A percentile compares a stretch with the other conserved stretches of the same genome.
Conservation (phyloP, 441 rosid genomes). For the Gossypium lobatum region DNA sequence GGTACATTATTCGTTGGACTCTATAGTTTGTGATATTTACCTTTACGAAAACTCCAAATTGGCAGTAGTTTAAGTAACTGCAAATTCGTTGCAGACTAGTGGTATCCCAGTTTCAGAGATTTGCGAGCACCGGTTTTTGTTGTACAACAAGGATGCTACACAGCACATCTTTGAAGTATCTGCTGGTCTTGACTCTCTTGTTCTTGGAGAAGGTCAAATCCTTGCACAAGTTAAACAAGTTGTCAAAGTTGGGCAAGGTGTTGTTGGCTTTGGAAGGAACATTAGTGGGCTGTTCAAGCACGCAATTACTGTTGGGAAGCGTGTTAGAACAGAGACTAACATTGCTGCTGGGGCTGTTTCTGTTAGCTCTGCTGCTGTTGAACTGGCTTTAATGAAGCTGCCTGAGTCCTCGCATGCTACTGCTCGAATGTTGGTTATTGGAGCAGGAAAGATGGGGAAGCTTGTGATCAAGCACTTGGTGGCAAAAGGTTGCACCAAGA, state of each 20-base stretch:
- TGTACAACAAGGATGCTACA: slow-evolving; percentile 79
- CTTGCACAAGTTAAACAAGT: slow-evolving; percentile 98
- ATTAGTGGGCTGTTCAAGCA: slow-evolving; percentile 86
- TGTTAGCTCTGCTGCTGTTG: slow-evolving; percentile 92
- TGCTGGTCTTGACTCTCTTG: slow-evolving; percentile 92
- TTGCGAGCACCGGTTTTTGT: slow-evolving; percentile 68
- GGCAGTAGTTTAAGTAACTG: not conserved
- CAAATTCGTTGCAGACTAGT: slow-evolving; percentile 52
- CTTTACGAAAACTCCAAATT: not conserved
- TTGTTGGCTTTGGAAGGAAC: slow-evolving; percentile 84
- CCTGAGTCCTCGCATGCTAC: slow-evolving; percentile 50
- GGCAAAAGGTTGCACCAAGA: slow-evolving; percentile 80
- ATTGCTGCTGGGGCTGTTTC: slow-evolving; percentile 93
- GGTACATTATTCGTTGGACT: slow-evolving; percentile 33
- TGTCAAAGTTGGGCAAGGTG: slow-evolving; percentile 83
- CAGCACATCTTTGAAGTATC: slow-evolving; percentile 90
- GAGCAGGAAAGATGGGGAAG: slow-evolving; percentile 98
- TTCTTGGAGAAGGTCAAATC: slow-evolving; percentile 93
- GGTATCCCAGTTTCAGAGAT: slow-evolving; percentile 82
- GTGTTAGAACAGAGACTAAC: slow-evolving; percentile 86
- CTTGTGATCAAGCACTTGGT: slow-evolving; percentile 91
- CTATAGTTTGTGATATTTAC: not conserved
- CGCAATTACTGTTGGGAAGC: slow-evolving; percentile 86
- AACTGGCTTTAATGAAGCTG: slow-evolving; percentile 80
- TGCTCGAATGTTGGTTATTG: slow-evolving; percentile 76